These are phyloP conservation scores for Gynochthodes officinalis DNA, from an alignment of 257 asterid genomes.

Conservation along the genomic window DNA sequence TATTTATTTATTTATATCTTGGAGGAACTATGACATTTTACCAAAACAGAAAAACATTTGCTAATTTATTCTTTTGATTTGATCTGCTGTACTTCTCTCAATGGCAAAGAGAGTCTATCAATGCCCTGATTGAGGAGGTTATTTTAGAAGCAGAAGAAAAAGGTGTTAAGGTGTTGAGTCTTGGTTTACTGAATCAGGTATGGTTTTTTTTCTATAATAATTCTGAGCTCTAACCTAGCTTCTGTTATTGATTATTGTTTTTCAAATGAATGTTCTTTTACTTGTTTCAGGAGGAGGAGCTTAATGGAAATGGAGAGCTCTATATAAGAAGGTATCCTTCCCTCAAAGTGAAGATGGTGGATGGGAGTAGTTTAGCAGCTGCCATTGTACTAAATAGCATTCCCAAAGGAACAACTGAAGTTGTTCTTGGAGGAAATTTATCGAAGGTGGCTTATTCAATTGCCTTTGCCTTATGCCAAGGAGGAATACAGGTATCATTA, in stretches of 20 bases:
- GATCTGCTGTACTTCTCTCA: slow-evolving; percentile 36
- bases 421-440: slow-evolving; percentile 19
- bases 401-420: slow-evolving; percentile 31
- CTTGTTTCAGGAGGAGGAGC: slow-evolving; percentile 19
- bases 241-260: not conserved
- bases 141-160: slow-evolving; percentile 51
- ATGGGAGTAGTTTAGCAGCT: slow-evolving; percentile 36
- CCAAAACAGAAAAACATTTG: too few species aligned
- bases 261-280: not conserved
- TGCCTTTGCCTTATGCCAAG: slow-evolving; percentile 19
- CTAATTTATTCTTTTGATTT: not conserved
- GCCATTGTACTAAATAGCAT: slow-evolving; percentile 29
- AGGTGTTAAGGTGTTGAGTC: slow-evolving; percentile 61
- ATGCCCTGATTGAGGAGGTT: slow-evolving; percentile 58
- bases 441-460: slow-evolving; percentile 29
- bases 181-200: slow-evolving; percentile 75
- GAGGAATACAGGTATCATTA: slow-evolving; percentile 22
- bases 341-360: slow-evolving; percentile 28
- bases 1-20: too few species aligned
- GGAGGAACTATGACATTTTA: too few species aligned
- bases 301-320: slow-evolving; percentile 25
- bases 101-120: slow-evolving; percentile 52
- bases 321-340: slow-evolving; percentile 24
- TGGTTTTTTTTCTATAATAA: slow-evolving; percentile 1
- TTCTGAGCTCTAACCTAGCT: too few species aligned